Evolutionary conservation across 768 basidiomycete species (phyloP).

Genomic region (Lactarius evosmus): DNA sequence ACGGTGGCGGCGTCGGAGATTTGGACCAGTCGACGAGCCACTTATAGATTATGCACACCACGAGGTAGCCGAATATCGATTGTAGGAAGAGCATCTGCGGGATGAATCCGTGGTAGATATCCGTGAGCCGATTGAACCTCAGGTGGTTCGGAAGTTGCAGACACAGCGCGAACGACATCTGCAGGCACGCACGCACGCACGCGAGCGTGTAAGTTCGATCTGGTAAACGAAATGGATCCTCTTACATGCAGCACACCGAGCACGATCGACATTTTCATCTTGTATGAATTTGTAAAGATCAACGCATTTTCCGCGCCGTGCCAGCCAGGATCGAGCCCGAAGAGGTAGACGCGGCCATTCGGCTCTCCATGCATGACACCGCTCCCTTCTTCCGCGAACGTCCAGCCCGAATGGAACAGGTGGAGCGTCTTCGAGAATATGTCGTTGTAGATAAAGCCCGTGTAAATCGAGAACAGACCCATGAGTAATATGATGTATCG

Average conservation of each 20-base stretch:
- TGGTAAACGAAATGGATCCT: constrained; percentile 23
- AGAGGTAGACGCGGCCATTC: constrained; percentile 78
- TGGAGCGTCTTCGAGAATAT: constrained; percentile 92
- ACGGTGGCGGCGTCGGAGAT: constrained; percentile 69
- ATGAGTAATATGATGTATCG: constrained; percentile 98
- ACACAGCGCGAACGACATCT: constrained; percentile 99
- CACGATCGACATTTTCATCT: constrained; percentile 99
- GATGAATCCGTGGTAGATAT: constrained; percentile 93
- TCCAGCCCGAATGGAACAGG: constrained; percentile 87
- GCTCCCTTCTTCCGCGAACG: constrained; percentile 51
- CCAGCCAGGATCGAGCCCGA: constrained; percentile 95
- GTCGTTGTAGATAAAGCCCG: constrained; percentile 98
- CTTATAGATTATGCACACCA: constrained; percentile 93
- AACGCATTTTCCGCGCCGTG: constrained; percentile 88
- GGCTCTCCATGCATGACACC: constrained; percentile 46
- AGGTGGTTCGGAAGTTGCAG: constrained; percentile 95
- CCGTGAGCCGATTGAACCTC: constrained; percentile 81
- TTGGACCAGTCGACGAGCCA: constrained; percentile 92
- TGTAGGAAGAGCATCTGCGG: constrained; percentile 98
- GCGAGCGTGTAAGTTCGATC: neutral
- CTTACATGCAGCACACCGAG: constrained; percentile 94
- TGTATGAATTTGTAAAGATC: constrained; percentile 97
- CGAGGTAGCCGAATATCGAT: constrained; percentile 96
- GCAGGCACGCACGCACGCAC: constrained; percentile 8
- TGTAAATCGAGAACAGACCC: constrained; percentile 96